A percentile compares a stretch with the other conserved stretches of the same genome.
These are phyloP conservation scores for Saccharomycopsis sp. DNA, from an alignment of 805 yeast species.

Conservation along the genomic window DNA sequence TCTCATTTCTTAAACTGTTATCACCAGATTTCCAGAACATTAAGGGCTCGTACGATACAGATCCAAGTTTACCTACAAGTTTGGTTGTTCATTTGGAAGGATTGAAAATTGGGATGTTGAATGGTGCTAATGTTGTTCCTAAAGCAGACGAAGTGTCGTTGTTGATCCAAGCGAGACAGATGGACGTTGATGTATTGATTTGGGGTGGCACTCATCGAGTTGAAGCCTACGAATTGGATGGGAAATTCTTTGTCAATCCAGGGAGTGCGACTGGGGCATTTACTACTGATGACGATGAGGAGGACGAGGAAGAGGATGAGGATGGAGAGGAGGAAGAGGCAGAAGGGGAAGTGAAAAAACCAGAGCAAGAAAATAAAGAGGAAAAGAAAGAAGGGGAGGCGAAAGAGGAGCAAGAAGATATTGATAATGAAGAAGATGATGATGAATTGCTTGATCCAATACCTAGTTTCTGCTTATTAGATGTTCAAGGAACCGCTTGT, in stretches of 20 bases:
- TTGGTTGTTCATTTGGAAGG: slow-evolving; percentile 61
- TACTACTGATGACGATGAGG: slow-evolving; percentile 54
- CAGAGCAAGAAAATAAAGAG: slow-evolving; percentile 7
- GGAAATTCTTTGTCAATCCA: slow-evolving; percentile 90
- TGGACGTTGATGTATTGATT: slow-evolving; percentile 83
- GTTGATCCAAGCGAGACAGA: slow-evolving; percentile 74
- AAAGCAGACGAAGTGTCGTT: slow-evolving; percentile 80
- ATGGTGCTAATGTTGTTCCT: slow-evolving; percentile 81
- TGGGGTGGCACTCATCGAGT: slow-evolving; percentile 94
- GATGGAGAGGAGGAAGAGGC: slow-evolving; percentile 29
- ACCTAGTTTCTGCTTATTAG: slow-evolving; percentile 86
- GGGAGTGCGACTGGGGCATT: slow-evolving; percentile 96
- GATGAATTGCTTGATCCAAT: slow-evolving; percentile 29
- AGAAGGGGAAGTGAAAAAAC: slow-evolving; percentile 21
- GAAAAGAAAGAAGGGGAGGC: slow-evolving; percentile 13
- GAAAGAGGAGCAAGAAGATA: neutral
- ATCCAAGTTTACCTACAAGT: slow-evolving; percentile 47
- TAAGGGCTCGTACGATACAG: slow-evolving; percentile 74
- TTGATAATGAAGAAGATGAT: slow-evolving; percentile 2
- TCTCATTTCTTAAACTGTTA: slow-evolving; percentile 55
- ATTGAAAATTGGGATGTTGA: slow-evolving; percentile 74
- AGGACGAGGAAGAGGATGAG: slow-evolving; percentile 40
- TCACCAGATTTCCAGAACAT: slow-evolving; percentile 72
- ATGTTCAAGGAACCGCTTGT: slow-evolving; percentile 72
- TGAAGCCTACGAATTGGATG: slow-evolving; percentile 89